Evolutionary conservation across 257 asterid species (phyloP).

Genomic region (Apocynum venetum): DNA sequence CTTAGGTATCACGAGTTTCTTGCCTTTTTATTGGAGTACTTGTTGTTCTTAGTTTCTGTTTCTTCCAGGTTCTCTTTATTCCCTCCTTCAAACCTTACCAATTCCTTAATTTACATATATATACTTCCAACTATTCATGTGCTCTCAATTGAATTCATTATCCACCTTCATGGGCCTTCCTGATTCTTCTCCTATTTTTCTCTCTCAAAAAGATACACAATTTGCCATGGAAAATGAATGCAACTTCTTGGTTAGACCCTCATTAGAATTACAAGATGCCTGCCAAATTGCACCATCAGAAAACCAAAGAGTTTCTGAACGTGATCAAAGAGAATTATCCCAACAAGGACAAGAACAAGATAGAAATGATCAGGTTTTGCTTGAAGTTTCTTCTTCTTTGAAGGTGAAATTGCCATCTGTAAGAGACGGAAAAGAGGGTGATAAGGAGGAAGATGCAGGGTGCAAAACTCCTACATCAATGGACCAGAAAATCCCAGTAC

Average conservation of each 20-base stretch:
- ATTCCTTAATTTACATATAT: constrained; percentile 2
- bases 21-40: neutral
- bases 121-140: neutral
- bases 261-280: constrained; percentile 10
- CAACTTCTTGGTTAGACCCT: constrained; percentile 16
- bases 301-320: constrained; percentile 10
- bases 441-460: constrained; percentile 19
- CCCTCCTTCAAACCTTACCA: neutral
- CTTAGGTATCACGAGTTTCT: constrained; percentile 15
- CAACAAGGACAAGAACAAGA: neutral
- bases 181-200: too few relatives aligned
- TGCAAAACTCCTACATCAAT: constrained; percentile 52
- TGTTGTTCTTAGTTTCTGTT: constrained; percentile 12
- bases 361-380: neutral
- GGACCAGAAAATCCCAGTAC: constrained; percentile 20
- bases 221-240: constrained; percentile 19
- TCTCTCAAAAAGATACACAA: too few relatives aligned
- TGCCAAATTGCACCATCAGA: constrained; percentile 11
- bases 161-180: constrained; percentile 5
- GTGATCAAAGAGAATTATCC: neutral
- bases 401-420: constrained; percentile 25
- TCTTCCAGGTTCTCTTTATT: constrained; percentile 8
- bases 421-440: neutral
- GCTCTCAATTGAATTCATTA: neutral
- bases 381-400: constrained; percentile 11